Base-by-base conservation (phyloP, 1,284 basidiomycete genomes). In the Ceratobasidium sp. region DNA sequence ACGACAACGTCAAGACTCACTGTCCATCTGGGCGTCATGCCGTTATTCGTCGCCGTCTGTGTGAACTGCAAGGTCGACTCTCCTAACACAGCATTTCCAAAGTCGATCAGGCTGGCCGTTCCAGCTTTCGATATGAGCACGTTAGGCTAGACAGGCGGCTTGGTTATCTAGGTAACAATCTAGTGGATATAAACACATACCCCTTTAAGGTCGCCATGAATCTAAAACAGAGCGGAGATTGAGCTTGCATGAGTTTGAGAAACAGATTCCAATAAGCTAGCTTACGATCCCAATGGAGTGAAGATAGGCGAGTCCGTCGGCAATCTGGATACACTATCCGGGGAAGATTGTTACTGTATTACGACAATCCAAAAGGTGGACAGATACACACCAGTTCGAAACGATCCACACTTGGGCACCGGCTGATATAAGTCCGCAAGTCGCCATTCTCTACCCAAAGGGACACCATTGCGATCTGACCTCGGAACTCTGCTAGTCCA, bases 371-470 rank as follows among this genome's bases (percentile, higher is more conserved):
- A 5, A 30, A 20, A 12, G 23, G 20, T 55, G 8, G 5, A 59
- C 3, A 16, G 38, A 48, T 10, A 33, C 65, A 10, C 3, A 67
- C 44, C 23, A 50, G 33, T 14, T 30, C 27, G 1, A 67, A 18
- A 12, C 65, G 46, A 41, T 67, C 46, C 18, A 33, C 46, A 18
- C 16, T 48, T 0, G 46, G 50, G 23, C 50, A n/a, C 4, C 52
- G 27, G 0, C 33, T 67, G 20, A 67, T 4, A 38, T 67, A 67
- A 14, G 1, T 30, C 4, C 23, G 46, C 18, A 67, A 23, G n/a
- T 67, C 50, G 3, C 65, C 65, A n/a, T 67, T 67, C 14, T 67
- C 65, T 46, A 67, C 38, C 65, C 54, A 55, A 55, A 27, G 20
- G 20, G 54, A 27, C 54, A 55, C 54, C n/a, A 16, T 23, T 10